Percentiles rank a stretch among this genome's conserved stretches.
Conservation (phyloP, 129 eudicot genomes). For the Mikania micrantha region DNA sequence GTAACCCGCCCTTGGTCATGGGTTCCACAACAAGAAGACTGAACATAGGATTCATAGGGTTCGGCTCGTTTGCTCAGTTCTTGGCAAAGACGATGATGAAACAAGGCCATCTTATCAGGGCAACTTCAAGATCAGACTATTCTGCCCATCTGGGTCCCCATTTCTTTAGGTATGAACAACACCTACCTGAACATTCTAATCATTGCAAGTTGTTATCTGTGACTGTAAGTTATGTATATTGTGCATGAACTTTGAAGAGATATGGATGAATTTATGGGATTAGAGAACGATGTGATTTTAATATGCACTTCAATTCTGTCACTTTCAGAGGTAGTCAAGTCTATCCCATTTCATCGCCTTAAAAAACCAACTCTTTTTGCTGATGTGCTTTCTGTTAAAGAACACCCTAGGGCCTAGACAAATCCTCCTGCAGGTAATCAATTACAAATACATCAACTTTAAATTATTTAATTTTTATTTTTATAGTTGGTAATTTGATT, state of each 20-base stretch:
- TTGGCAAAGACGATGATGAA: slow-evolving; percentile 58
- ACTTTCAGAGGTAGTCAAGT: slow-evolving; percentile 37
- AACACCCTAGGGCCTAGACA: slow-evolving; percentile 58
- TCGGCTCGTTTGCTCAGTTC: slow-evolving; percentile 71
- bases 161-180: slow-evolving; percentile 41
- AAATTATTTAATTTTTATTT: background rate
- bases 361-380: slow-evolving; percentile 43
- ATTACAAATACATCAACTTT: background rate
- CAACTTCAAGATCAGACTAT: slow-evolving; percentile 66
- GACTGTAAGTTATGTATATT: background rate
- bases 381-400: slow-evolving; percentile 74
- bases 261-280: slow-evolving; percentile 39
- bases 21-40: slow-evolving; percentile 20
- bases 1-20: background rate
- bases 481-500: no score
- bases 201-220: background rate
- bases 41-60: slow-evolving; percentile 68
- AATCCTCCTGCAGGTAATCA: slow-evolving; percentile 41
- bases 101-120: slow-evolving; percentile 67
- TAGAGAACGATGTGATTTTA: slow-evolving; percentile 47
- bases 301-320: slow-evolving; percentile 69
- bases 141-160: slow-evolving; percentile 36
- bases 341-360: slow-evolving; percentile 42
- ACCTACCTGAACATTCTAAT: background rate
- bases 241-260: no score